These are phyloP conservation scores for Globisporangium mamillatum DNA, from an alignment of 352 stramenopile species.

Conservation along the genomic window DNA sequence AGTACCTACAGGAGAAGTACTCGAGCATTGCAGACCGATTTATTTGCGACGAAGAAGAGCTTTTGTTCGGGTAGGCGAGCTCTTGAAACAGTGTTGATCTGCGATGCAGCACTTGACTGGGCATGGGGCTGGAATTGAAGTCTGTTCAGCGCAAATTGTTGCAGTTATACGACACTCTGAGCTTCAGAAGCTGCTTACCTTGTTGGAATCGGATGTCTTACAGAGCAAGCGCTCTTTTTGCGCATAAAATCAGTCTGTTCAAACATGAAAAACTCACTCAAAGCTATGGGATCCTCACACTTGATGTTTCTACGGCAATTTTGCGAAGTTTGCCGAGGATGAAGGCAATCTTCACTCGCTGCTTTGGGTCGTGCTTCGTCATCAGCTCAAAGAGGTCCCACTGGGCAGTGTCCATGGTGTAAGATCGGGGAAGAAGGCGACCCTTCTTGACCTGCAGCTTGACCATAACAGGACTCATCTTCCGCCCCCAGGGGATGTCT, in stretches of 20 bases:
- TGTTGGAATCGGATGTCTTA: no score
- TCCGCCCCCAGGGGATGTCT: background rate
- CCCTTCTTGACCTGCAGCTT: slow-evolving; percentile 3
- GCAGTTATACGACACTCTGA: no score
- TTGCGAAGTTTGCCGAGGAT: background rate
- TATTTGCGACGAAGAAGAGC: background rate
- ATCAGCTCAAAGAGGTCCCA: slow-evolving; percentile 6
- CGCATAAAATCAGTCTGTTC: no score
- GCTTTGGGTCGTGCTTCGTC: background rate
- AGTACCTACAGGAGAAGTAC: background rate
- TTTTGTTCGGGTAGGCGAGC: slow-evolving; percentile 3
- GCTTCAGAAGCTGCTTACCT: no score
- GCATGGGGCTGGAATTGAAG: no score
- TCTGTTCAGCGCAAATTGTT: no score
- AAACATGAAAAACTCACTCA: no score
- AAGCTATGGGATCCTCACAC: background rate
- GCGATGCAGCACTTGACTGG: no score
- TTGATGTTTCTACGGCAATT: background rate
- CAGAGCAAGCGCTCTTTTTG: no score
- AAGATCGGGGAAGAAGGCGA: background rate
- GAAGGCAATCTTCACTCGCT: slow-evolving; percentile 7
- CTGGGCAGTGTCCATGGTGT: background rate
- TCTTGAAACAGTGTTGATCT: no score
- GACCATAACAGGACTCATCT: background rate
- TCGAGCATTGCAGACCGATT: background rate